Percentiles rank a stretch among this genome's conserved stretches.
Evolutionary conservation across 495 filamentous ascomycete genomes (phyloP).

Genomic region (Aspergillus indologenus): DNA sequence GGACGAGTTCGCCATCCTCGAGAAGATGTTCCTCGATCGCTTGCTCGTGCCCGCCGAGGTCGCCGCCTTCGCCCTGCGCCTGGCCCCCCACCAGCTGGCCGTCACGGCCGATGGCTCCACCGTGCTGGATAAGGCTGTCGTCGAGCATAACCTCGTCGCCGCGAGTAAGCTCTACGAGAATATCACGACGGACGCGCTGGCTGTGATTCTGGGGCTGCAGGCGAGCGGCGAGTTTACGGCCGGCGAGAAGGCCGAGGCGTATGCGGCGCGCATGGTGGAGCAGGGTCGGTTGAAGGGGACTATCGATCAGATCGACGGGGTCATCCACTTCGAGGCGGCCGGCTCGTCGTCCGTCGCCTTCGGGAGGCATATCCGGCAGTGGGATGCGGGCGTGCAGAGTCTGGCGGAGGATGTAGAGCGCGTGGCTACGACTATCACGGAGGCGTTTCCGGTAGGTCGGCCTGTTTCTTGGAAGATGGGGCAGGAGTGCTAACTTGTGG

Average conservation of each 20-base stretch:
- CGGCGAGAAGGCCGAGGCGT: constrained; percentile 81
- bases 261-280: constrained; percentile 93
- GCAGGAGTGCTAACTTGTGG: constrained; percentile 17
- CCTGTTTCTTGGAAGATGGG: not conserved
- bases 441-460: constrained; percentile 44
- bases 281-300: constrained; percentile 79
- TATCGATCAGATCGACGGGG: constrained; percentile 90
- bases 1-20: constrained; percentile 81
- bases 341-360: constrained; percentile 59
- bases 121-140: constrained; percentile 88
- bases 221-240: constrained; percentile 46
- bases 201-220: constrained; percentile 65
- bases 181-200: constrained; percentile 77
- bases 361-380: constrained; percentile 67
- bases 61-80: constrained; percentile 72
- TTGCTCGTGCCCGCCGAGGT: constrained; percentile 79
- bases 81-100: constrained; percentile 86
- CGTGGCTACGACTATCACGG: constrained; percentile 54
- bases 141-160: constrained; percentile 91
- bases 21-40: constrained; percentile 96
- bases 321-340: constrained; percentile 76
- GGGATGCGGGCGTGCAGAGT: constrained; percentile 84
- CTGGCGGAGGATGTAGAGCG: constrained; percentile 86
- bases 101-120: constrained; percentile 84
- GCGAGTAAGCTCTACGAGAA: constrained; percentile 86